Evolutionary conservation across 2,329 filamentous ascomycete genomes (phyloP).

Genomic region (Verticillium dahliae): DNA sequence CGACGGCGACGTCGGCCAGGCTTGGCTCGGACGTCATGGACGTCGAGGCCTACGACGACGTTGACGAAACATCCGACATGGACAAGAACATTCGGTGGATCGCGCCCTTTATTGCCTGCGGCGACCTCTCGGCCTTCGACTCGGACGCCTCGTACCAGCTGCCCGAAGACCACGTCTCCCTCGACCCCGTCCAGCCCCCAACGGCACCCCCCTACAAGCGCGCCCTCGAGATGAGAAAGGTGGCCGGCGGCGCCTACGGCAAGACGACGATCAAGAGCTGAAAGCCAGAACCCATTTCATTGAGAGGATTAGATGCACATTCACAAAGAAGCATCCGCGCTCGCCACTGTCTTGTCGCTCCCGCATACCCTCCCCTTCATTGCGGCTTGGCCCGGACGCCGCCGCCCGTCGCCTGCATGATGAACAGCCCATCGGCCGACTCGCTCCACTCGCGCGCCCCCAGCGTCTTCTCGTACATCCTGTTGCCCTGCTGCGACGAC

Average conservation of each 20-base stretch:
- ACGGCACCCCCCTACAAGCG: slow-evolving; percentile 93
- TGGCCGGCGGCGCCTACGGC: slow-evolving; percentile 69
- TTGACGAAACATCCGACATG: slow-evolving; percentile 15
- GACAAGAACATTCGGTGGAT: slow-evolving; percentile 61
- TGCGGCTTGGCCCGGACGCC: slow-evolving; percentile 5
- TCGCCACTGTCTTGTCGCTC: background rate
- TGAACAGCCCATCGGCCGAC: slow-evolving; percentile 28
- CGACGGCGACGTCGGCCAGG: background rate
- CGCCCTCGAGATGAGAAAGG: slow-evolving; percentile 76
- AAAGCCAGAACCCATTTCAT: slow-evolving; percentile 1
- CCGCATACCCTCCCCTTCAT: background rate
- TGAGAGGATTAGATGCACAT: background rate
- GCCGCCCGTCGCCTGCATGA: slow-evolving; percentile 34
- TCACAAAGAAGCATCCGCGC: background rate
- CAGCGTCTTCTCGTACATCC: slow-evolving; percentile 41
- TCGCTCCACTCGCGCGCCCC: slow-evolving; percentile 37
- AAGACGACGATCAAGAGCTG: slow-evolving; percentile 48
- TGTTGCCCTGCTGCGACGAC: slow-evolving; percentile 20
- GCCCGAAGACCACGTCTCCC: slow-evolving; percentile 75
- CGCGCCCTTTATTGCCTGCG: slow-evolving; percentile 93
- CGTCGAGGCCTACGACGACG: slow-evolving; percentile 19
- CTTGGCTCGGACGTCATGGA: slow-evolving; percentile 8
- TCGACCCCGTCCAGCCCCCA: slow-evolving; percentile 90
- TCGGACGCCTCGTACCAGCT: slow-evolving; percentile 91
- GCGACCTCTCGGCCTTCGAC: slow-evolving; percentile 90